Evolutionary conservation across 192 early-diverging fungal species (phyloP), one percentile per base, ranked within the genome.

Genomic region (Lunasporangiospora selenospora): DNA sequence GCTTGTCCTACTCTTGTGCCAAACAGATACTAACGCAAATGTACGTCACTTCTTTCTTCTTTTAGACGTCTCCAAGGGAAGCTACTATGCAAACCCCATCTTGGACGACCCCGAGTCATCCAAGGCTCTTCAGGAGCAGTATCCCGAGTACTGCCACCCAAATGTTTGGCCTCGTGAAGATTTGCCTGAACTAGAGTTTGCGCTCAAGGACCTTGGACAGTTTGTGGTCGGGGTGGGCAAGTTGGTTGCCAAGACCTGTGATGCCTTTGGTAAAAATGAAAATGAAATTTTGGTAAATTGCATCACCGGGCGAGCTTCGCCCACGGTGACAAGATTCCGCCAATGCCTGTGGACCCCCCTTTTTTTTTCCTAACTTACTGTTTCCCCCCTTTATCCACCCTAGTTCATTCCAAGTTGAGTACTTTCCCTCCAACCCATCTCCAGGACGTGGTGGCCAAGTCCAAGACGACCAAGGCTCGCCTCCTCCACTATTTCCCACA

Each of bases 401-500:
- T 47, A 65, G 65, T 89, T 18, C 38, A 59, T 24, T 62, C 63
- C 12, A 64, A 75, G 36, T 36, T 67, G 40, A 73, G 79, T 16
- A 69, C 79, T 23, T 76, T 83, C 39, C 65, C 70, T 7, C 44
- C 73, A 10, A 65, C 65, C 12, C 85, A 81, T 57, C 50, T 90
- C 13, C 75, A 87, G 57, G 53, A 52, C 9, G 81, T 85, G 19
- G 82, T 90, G 32, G 56, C 54, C 1, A 45, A 77, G 24, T 85
- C 83, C 47, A 76, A 75, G 44, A 85, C 82, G 1, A 75, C 62
- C 58, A 90, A 88, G 58, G 87, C 85, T 18, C 81, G 89, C 11
- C 67, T 90, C 23, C 59, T 90, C 19, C 87, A 90, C 62, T 90
- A 90, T 58, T 90, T 82, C 65, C 86, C 88, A 0, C 63, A 81